Conservation (phyloP, 169 alveolate genomes). For the Plasmodium knowlesi region DNA sequence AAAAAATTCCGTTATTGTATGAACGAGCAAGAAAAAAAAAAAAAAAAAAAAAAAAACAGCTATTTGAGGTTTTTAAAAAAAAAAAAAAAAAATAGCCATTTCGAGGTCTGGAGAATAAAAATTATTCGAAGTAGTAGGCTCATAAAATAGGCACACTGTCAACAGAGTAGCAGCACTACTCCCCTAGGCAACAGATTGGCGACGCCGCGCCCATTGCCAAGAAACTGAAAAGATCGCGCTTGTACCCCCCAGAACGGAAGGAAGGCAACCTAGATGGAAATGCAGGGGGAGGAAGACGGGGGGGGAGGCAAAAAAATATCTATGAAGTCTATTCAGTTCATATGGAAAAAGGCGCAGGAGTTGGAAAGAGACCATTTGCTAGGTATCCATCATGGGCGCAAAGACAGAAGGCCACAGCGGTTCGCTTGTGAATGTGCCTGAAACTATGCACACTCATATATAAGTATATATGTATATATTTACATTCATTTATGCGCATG, state of each 20-base stretch:
- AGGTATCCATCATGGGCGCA: constrained; percentile 16
- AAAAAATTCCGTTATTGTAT: neutral
- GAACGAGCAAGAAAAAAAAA: neutral
- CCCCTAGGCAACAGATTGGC: neutral
- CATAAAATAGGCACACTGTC: neutral
- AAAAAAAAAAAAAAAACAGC: neutral
- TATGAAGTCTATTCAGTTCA: constrained; percentile 54
- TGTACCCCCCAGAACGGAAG: neutral
- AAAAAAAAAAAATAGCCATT: neutral
- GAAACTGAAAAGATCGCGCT: neutral
- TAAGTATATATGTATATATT: neutral
- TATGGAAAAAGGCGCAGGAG: constrained; percentile 68
- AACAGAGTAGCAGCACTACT: neutral
- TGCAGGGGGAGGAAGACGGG: neutral
- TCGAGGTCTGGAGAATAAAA: neutral
- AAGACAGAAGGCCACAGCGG: neutral
- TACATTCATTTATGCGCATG: neutral
- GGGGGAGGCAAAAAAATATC: constrained; percentile 10
- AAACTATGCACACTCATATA: neutral
- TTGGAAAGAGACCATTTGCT: constrained; percentile 60
- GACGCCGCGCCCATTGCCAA: neutral
- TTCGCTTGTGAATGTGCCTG: neutral
- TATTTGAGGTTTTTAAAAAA: neutral
- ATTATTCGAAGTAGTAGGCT: neutral
- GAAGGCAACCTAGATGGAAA: neutral